Evolutionary conservation across 192 early-diverging fungal genomes (phyloP).

Genomic region (Coemansia sp.): DNA sequence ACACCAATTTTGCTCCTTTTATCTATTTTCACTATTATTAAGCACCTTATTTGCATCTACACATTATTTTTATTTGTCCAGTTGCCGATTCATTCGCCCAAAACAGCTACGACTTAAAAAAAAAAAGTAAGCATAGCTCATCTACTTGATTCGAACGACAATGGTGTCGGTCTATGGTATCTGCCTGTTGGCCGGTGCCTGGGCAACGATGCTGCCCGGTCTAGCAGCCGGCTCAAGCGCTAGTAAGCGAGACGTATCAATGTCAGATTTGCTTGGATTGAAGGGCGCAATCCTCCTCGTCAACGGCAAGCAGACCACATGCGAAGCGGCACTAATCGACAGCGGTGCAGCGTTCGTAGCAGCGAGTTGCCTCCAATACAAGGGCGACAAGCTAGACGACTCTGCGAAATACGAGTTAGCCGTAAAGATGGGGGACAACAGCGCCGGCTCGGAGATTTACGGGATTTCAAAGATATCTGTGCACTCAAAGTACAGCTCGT

Average conservation of each 20-base stretch:
- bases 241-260: constrained; percentile 18
- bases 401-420: constrained; percentile 15
- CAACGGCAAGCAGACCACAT: constrained; percentile 37
- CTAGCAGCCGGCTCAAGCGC: not conserved
- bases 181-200: not conserved
- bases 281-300: constrained; percentile 29
- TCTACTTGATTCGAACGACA: not conserved
- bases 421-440: constrained; percentile 18
- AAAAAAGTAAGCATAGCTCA: constrained; percentile 8
- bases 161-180: constrained; percentile 4
- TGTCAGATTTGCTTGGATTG: constrained; percentile 11
- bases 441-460: constrained; percentile 8
- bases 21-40: not conserved
- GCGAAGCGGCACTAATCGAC: constrained; percentile 43
- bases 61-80: not conserved
- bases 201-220: not conserved
- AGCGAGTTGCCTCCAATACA: constrained; percentile 37
- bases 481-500: constrained; percentile 24
- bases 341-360: constrained; percentile 38
- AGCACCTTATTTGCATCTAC: not conserved
- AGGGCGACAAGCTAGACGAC: constrained; percentile 8
- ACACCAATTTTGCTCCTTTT: not conserved
- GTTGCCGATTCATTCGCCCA: too few relatives aligned
- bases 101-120: too few relatives aligned
- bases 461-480: constrained; percentile 20